Evolutionary conservation across 768 basidiomycete species (phyloP).

Genomic region (Boletus pseudo-olivaceus): DNA sequence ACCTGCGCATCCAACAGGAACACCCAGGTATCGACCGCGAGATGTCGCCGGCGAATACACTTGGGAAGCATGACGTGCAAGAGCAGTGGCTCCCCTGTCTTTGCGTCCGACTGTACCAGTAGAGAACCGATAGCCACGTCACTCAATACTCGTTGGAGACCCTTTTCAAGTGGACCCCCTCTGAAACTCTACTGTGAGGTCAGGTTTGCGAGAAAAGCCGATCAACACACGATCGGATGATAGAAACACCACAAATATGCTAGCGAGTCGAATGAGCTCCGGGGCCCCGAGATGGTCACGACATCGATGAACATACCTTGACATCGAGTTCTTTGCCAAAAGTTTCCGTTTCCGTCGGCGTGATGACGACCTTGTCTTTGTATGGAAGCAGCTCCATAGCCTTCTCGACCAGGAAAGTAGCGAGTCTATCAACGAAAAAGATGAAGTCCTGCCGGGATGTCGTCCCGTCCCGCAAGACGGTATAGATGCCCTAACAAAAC

Average conservation of each 20-base stretch:
- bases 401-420: conserved; percentile 80
- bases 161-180: conserved; percentile 87
- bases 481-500: conserved; percentile 74
- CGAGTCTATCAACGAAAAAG: conserved; percentile 85
- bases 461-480: conserved; percentile 71
- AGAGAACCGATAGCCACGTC: conserved; percentile 86
- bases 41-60: conserved; percentile 60
- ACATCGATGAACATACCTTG: conserved; percentile 38
- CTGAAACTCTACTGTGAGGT: conserved; percentile 35
- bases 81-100: conserved; percentile 83
- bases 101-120: conserved; percentile 83
- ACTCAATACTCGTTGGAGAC: conserved; percentile 83
- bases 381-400: conserved; percentile 84
- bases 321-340: conserved; percentile 62
- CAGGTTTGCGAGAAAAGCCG: not conserved
- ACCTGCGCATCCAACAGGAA: conserved; percentile 90
- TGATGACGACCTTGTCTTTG: conserved; percentile 52
- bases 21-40: conserved; percentile 71
- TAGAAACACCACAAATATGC: conserved; percentile 84
- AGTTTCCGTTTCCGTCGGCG: conserved; percentile 57
- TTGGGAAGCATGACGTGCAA: conserved; percentile 78
- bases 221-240: conserved; percentile 74
- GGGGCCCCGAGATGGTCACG: not conserved
- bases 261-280: conserved; percentile 26
- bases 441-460: conserved; percentile 84